Conservation (phyloP, 768 basidiomycete species). For the Sporobolomyces pararoseus region DNA sequence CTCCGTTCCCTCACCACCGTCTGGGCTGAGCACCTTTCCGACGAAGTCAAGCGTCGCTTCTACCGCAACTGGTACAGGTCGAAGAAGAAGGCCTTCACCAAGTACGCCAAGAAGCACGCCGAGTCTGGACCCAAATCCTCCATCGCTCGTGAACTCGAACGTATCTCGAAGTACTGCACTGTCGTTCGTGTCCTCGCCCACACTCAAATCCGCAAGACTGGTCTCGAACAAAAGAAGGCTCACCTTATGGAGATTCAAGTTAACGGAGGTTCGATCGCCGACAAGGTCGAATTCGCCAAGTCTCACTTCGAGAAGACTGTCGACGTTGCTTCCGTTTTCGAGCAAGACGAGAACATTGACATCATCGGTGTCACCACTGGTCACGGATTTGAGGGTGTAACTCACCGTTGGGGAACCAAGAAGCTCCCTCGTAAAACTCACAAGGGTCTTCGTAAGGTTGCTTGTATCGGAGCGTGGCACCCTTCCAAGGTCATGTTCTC, state of each 20-base stretch:
- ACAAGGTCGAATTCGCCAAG: slow-evolving; percentile 95
- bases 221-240: slow-evolving; percentile 97
- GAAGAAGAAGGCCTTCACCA: slow-evolving; percentile 99
- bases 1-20: slow-evolving; percentile 98
- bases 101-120: slow-evolving; percentile 98
- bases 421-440: slow-evolving; percentile 98
- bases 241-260: slow-evolving; percentile 97
- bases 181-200: slow-evolving; percentile 99
- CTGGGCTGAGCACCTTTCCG: slow-evolving; percentile 91
- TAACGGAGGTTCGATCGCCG: slow-evolving; percentile 85
- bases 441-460: slow-evolving; percentile 99
- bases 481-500: slow-evolving; percentile 99
- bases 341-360: slow-evolving; percentile 94
- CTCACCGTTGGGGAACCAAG: slow-evolving; percentile 98
- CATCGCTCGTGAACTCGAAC: slow-evolving; percentile 90
- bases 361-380: slow-evolving; percentile 98
- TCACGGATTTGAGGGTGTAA: slow-evolving; percentile 99
- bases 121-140: slow-evolving; percentile 83
- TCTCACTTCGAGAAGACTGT: slow-evolving; percentile 94
- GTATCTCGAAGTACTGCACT: slow-evolving; percentile 99
- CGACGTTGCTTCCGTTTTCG: slow-evolving; percentile 78
- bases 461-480: slow-evolving; percentile 98
- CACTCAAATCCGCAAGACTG: slow-evolving; percentile 94
- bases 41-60: slow-evolving; percentile 97
- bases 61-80: slow-evolving; percentile 78